These are phyloP conservation scores for Melaleuca alternifolia DNA, from an alignment of 345 rosid genomes.

Conservation along the genomic window DNA sequence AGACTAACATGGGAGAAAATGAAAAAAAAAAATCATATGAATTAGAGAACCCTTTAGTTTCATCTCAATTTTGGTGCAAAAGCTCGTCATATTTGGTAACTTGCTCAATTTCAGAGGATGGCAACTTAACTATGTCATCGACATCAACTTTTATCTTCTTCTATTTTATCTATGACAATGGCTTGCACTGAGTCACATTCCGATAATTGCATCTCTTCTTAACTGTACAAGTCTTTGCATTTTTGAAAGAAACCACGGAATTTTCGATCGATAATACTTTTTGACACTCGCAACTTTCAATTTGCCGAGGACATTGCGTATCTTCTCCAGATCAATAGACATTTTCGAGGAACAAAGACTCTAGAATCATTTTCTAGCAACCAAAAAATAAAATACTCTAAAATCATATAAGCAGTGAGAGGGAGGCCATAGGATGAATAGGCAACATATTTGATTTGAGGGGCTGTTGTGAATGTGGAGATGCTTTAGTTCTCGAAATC, in stretches of 20 bases:
- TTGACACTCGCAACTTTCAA: neutral
- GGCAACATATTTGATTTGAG: neutral
- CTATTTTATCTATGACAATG: neutral
- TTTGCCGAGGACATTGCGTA: neutral
- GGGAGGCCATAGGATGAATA: neutral
- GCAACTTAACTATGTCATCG: neutral
- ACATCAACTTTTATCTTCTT: constrained; percentile 1
- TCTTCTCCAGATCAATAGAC: neutral
- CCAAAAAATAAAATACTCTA: too few relatives aligned
- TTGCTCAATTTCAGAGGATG: neutral
- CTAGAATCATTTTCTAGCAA: neutral
- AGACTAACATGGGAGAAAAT: neutral
- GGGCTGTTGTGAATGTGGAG: neutral
- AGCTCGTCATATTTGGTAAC: neutral
- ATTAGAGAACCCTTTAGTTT: neutral
- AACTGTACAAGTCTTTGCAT: constrained; percentile 1
- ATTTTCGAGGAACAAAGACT: constrained; percentile 1
- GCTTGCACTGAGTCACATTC: neutral
- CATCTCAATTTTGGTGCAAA: neutral
- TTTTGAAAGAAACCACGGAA: neutral
- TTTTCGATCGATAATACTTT: neutral
- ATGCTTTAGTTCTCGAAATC: neutral
- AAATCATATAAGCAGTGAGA: neutral
- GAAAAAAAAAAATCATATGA: neutral
- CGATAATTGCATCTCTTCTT: neutral